Evolutionary conservation across 2,329 filamentous ascomycete species (phyloP).

Genomic region (Cytospora piceae): DNA sequence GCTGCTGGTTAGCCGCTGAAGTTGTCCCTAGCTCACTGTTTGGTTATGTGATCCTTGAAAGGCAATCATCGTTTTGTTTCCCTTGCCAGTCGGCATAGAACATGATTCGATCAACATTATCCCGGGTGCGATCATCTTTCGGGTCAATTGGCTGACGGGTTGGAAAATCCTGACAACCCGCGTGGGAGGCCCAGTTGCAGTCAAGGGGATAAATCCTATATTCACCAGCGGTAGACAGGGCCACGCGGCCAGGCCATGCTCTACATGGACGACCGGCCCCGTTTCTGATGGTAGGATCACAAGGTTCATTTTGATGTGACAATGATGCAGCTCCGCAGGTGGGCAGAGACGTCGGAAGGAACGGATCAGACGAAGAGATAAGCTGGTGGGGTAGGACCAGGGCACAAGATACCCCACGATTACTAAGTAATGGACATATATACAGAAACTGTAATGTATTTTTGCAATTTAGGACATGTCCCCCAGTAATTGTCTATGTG

Average conservation of each 20-base stretch:
- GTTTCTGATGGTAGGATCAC: constrained; percentile 14
- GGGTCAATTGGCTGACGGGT: not conserved
- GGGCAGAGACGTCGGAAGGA: constrained; percentile 6
- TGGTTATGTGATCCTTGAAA: not conserved
- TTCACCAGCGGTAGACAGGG: not conserved
- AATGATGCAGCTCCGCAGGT: constrained; percentile 4
- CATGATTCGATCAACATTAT: not conserved
- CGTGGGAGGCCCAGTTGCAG: not conserved
- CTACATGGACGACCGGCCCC: not conserved
- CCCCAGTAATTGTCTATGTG: no score
- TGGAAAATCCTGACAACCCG: no score
- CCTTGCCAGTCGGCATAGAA: constrained; percentile 8
- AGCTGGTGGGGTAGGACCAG: constrained; percentile 9
- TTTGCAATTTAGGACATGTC: no score
- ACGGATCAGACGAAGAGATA: not conserved
- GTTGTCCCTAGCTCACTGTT: not conserved
- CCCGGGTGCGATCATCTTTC: not conserved
- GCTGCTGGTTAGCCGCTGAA: not conserved
- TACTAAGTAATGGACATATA: not conserved
- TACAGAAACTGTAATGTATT: no score
- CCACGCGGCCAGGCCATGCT: not conserved
- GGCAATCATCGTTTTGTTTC: not conserved
- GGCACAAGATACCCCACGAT: not conserved
- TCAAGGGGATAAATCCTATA: not conserved
- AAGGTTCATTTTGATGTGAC: constrained; percentile 3